phyloP scores from a whole-genome alignment of 2,329 filamentous ascomycete species.

The Calonectria pteridis region DNA sequence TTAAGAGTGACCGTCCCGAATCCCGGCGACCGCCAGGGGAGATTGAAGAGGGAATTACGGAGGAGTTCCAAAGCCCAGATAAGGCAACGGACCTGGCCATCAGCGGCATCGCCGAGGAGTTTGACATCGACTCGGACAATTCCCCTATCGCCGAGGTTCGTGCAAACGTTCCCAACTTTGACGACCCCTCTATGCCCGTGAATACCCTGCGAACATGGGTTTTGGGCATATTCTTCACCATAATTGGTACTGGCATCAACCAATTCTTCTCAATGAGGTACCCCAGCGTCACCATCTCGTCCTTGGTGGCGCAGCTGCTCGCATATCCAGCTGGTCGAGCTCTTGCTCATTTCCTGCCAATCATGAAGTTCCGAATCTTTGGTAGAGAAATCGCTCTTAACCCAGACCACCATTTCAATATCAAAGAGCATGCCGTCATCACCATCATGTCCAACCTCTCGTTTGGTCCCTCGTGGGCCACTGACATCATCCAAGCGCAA shows the following conservation, averaged over 20 bases:
- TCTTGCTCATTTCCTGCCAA: conserved; percentile 54
- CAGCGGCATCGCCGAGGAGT: conserved; percentile 24
- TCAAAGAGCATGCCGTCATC: conserved; percentile 60
- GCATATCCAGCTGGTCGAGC: conserved; percentile 57
- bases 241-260: conserved; percentile 60
- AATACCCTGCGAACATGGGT: conserved; percentile 58
- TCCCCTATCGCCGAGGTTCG: conserved; percentile 25
- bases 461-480: conserved; percentile 57
- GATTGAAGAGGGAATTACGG: conserved; percentile 18
- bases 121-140: conserved; percentile 32
- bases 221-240: conserved; percentile 58
- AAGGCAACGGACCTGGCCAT: conserved; percentile 30
- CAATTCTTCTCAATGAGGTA: conserved; percentile 62
- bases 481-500: conserved; percentile 59
- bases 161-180: conserved; percentile 16
- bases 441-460: conserved; percentile 64
- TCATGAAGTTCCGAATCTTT: conserved; percentile 44
- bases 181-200: not conserved
- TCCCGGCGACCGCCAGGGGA: not conserved
- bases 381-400: conserved; percentile 47
- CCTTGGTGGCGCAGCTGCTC: conserved; percentile 58
- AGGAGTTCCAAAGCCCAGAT: conserved; percentile 22
- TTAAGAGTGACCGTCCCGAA: not conserved
- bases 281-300: conserved; percentile 58
- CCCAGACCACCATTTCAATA: conserved; percentile 57